Base-by-base conservation (phyloP, 2,329 filamentous ascomycete genomes). In the Beauveria australis region DNA sequence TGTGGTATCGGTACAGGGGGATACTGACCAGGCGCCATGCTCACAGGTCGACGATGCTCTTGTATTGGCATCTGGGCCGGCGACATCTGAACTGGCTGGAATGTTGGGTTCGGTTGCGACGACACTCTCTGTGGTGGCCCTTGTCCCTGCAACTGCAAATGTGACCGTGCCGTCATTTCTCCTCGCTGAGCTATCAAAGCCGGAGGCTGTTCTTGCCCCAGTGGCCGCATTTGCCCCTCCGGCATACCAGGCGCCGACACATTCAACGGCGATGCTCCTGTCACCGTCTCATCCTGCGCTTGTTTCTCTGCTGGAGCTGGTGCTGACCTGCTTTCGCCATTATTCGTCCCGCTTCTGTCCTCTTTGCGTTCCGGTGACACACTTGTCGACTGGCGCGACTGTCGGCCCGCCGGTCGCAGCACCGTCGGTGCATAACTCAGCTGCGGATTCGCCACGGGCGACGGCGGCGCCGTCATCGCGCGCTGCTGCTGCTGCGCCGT, bases 321-420 rank as follows among this genome's bases (percentile, higher is more conserved):
- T 0, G 33, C 14, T 14, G 14, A 6, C 2, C 33, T 6, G 33
- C 33, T 37, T 37, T 5, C 33, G 33, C 12, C 33, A 37, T 37
- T 37, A 16, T 6, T 37, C 14, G 14, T 37, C 33, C 2, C 33
- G 33, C 33, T 37, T 37, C 33, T 14, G 33, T 37, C 24, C 26
- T 37, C 24, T 19, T 46, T 51, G 9, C 48, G 47, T 12, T 52
- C 40, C 30, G 41, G 53, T 65, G 62, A 66, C 9, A 48, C 40
- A 19, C 52, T 61, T 28, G 49, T 61, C n/a, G 47, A 37, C 9
- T 56, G 30, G 4, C 53, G 47, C 43, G 53, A 37, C n/a, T 52
- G 55, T 1, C 33, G 33, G 10, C 54, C 54, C 16, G 16, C 61
- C 6, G 60, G 60, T 2, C 55, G 51, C n/a, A 61, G 43, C 28